Conservation (phyloP, 768 basidiomycete genomes). For the Trichaptum fuscoviolaceum region DNA sequence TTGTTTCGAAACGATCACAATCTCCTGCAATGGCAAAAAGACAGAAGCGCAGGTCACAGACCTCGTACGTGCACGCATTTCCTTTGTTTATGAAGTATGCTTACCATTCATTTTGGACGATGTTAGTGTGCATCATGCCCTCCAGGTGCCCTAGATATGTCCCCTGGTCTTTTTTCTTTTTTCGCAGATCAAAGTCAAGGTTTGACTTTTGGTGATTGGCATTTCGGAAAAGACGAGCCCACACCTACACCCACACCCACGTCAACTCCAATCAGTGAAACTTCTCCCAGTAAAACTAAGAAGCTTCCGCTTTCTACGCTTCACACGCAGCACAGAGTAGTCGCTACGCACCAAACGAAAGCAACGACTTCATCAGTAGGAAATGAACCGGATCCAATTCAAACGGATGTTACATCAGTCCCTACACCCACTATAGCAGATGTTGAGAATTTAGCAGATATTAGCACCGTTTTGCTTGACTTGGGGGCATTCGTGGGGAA, state of each 20-base stretch:
- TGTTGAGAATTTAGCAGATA: not conserved
- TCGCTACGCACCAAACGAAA: not conserved
- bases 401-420: not conserved
- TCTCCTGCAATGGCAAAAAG: conserved; percentile 30
- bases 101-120: not conserved
- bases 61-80: conserved; percentile 14
- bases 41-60: conserved; percentile 28
- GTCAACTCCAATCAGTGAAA: not conserved
- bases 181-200: conserved; percentile 41
- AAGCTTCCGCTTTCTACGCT: not conserved
- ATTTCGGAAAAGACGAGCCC: conserved; percentile 24
- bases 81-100: not conserved
- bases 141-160: conserved; percentile 56
- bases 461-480: not conserved
- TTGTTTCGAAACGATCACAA: conserved; percentile 31
- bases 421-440: not conserved
- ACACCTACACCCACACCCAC: not conserved
- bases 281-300: not conserved
- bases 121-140: conserved; percentile 59
- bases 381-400: not conserved
- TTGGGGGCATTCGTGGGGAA: not conserved
- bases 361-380: not conserved
- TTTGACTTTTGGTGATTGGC: conserved; percentile 48
- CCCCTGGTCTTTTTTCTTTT: conserved; percentile 49
- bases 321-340: not conserved